Percentiles rank a stretch among this genome's conserved stretches.
These are phyloP conservation scores for Brassica balearica DNA, from an alignment of 441 rosid genomes.

Conservation along the genomic window DNA sequence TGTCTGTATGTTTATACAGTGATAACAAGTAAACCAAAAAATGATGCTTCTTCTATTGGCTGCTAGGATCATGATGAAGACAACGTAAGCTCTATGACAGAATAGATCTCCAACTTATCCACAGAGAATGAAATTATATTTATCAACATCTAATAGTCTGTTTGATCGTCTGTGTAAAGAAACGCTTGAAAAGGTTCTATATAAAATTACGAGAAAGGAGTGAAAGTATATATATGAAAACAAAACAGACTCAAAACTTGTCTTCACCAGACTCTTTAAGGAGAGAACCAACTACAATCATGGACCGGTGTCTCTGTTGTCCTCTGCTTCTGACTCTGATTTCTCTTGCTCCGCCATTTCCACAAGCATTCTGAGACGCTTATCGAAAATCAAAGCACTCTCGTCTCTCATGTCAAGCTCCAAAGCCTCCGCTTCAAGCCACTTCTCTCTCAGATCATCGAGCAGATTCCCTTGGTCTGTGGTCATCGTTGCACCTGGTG, in stretches of 20 bases:
- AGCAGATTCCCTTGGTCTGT: conserved; percentile 85
- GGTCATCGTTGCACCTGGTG: conserved; percentile 79
- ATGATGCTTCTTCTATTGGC: too few species aligned
- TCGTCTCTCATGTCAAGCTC: conserved; percentile 98
- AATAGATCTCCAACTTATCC: too few species aligned
- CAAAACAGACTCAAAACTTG: conserved; percentile 21
- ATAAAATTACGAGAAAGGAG: background rate
- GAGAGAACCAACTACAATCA: conserved; percentile 29
- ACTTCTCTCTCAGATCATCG: conserved; percentile 93
- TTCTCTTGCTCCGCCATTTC: conserved; percentile 77
- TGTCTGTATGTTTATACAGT: too few species aligned
- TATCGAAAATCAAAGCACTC: conserved; percentile 87
- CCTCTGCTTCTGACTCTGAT: conserved; percentile 41
- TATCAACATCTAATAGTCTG: conserved; percentile 7
- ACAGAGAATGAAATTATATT: background rate
- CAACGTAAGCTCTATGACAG: too few species aligned
- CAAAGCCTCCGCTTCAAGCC: conserved; percentile 98
- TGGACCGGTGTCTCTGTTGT: conserved; percentile 36
- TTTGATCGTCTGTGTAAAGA: conserved; percentile 14
- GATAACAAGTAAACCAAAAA: too few species aligned
- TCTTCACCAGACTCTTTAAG: background rate
- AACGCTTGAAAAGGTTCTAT: conserved; percentile 2
- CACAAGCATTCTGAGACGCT: conserved; percentile 90
- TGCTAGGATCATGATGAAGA: too few species aligned
- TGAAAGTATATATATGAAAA: background rate